A percentile compares a stretch with the other conserved stretches of the same genome.
These are phyloP conservation scores for Ceratopteris richardii DNA, from an alignment of 75 land plant species.

Conservation along the genomic window DNA sequence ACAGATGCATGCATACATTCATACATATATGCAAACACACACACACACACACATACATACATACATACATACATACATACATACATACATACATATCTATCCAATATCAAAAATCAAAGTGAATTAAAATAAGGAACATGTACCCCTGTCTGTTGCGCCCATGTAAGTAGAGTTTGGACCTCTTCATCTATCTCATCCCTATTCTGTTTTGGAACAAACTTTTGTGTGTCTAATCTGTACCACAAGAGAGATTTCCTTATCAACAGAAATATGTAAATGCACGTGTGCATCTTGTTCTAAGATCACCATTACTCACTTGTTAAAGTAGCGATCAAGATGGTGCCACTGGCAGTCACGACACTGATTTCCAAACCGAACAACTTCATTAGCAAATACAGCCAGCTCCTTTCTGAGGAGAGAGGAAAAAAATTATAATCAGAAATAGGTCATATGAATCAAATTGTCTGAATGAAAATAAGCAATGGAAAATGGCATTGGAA, in stretches of 20 bases:
- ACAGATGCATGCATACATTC: too few species aligned
- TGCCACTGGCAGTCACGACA: slow-evolving; percentile 97
- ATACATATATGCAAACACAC: too few species aligned
- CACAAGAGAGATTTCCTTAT: background rate
- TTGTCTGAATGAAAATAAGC: too few species aligned
- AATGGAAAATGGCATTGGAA: too few species aligned
- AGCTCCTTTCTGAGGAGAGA: slow-evolving; percentile 72
- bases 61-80: too few species aligned
- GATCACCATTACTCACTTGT: slow-evolving; percentile 38
- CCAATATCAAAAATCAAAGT: too few species aligned
- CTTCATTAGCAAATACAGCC: slow-evolving; percentile 76
- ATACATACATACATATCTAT: too few species aligned
- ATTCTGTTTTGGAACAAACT: background rate
- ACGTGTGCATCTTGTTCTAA: too few species aligned
- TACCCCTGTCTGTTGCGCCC: slow-evolving; percentile 5
- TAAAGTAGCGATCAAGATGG: slow-evolving; percentile 77
- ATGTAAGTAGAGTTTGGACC: background rate
- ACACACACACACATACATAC: too few species aligned
- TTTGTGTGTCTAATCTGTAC: slow-evolving; percentile 1
- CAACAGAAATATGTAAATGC: background rate
- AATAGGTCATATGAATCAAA: too few species aligned
- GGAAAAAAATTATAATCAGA: background rate
- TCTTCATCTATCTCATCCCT: background rate
- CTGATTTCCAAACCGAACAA: slow-evolving; percentile 94
- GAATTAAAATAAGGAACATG: background rate